Evolutionary conservation across 2,329 filamentous ascomycete genomes (phyloP).

Genomic region (Trichoderma afroharzianum): DNA sequence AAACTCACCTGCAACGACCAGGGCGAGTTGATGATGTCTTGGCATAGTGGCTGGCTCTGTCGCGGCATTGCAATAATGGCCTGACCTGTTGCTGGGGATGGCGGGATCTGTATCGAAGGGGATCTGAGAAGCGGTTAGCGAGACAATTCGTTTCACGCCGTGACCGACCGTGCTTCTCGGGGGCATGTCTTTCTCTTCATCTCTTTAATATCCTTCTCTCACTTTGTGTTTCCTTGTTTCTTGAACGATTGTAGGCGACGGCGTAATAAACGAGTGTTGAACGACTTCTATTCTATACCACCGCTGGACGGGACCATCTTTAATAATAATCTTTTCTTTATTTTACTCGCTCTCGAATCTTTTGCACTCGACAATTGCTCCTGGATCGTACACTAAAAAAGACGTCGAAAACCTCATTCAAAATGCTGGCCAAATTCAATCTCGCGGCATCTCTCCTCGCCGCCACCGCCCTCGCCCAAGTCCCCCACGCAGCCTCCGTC

Average conservation of each 20-base stretch:
- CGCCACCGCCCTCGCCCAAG: slow-evolving; percentile 5
- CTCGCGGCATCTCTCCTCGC: slow-evolving; percentile 13
- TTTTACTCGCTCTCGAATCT: background rate
- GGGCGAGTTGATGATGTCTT: background rate
- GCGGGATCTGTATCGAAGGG: background rate
- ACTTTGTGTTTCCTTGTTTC: background rate
- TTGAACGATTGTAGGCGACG: background rate
- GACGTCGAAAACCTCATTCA: background rate
- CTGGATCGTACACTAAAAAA: background rate
- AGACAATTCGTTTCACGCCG: slow-evolving; percentile 1
- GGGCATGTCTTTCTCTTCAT: background rate
- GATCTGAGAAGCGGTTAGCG: slow-evolving; percentile 1
- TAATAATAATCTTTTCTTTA: background rate
- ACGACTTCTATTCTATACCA: background rate
- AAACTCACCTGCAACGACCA: slow-evolving; percentile 14
- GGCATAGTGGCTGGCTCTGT: background rate
- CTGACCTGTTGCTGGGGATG: background rate
- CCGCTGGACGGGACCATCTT: slow-evolving; percentile 15
- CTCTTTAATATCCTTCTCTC: background rate
- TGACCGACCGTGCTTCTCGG: background rate
- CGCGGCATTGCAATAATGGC: slow-evolving; percentile 3
- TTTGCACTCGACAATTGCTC: background rate
- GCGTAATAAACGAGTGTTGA: background rate
- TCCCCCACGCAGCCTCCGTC: slow-evolving; percentile 21
- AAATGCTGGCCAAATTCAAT: slow-evolving; percentile 10